phyloP scores from a whole-genome alignment of 129 eudicot species.

The Mikania micrantha region DNA sequence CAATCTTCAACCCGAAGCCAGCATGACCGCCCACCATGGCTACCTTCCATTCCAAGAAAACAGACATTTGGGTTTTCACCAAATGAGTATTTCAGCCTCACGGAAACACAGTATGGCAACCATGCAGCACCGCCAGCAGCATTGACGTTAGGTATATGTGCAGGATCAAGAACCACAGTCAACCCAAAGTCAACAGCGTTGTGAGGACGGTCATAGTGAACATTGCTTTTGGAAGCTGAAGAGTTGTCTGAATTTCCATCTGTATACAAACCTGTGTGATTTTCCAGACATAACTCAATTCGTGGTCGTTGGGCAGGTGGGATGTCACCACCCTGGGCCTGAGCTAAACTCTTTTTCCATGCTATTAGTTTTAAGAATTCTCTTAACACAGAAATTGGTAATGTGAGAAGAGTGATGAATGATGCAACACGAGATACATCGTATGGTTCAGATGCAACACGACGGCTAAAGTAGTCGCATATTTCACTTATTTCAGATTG shows the following conservation, averaged over 20 bases:
- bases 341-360: constrained; percentile 82
- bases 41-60: constrained; percentile 94
- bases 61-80: constrained; percentile 68
- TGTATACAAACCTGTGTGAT: constrained; percentile 53
- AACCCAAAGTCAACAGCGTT: constrained; percentile 89
- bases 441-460: constrained; percentile 99
- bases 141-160: constrained; percentile 75
- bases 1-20: constrained; percentile 80
- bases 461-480: constrained; percentile 95
- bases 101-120: constrained; percentile 96
- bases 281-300: constrained; percentile 88
- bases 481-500: constrained; percentile 87
- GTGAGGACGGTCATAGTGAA: constrained; percentile 77
- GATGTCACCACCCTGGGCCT: constrained; percentile 57
- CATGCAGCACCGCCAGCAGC: constrained; percentile 99
- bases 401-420: constrained; percentile 84
- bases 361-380: constrained; percentile 90
- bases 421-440: constrained; percentile 99
- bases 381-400: constrained; percentile 82
- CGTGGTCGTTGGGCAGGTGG: constrained; percentile 81
- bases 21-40: constrained; percentile 96
- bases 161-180: constrained; percentile 90
- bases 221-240: constrained; percentile 71
- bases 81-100: constrained; percentile 72
- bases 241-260: constrained; percentile 47